Conservation (phyloP, 768 basidiomycete species). For the Crepidotus variabilis region DNA sequence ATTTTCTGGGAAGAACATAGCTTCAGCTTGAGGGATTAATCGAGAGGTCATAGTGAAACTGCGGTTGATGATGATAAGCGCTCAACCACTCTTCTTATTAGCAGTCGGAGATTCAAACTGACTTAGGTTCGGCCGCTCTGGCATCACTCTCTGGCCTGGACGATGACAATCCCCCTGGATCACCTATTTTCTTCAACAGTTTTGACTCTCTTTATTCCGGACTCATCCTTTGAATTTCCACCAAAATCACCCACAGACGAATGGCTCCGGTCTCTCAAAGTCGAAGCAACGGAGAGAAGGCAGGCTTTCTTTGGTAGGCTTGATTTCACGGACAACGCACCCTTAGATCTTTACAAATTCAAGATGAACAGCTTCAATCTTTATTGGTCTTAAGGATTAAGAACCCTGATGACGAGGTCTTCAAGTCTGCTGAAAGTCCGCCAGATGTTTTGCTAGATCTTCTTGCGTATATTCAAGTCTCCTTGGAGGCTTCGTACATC, state of each 20-base stretch:
- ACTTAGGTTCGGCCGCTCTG: neutral
- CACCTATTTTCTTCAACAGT: constrained; percentile 56
- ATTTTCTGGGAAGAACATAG: neutral
- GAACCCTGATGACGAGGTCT: constrained; percentile 42
- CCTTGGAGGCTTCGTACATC: constrained; percentile 81
- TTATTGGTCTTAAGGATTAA: constrained; percentile 54
- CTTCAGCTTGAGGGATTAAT: neutral
- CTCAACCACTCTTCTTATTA: too few relatives aligned
- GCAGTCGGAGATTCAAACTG: neutral
- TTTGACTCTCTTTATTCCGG: constrained; percentile 63
- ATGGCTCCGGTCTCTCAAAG: constrained; percentile 51
- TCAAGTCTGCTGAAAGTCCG: constrained; percentile 33
- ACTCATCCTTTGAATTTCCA: constrained; percentile 61
- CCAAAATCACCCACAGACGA: constrained; percentile 39
- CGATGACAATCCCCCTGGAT: constrained; percentile 45
- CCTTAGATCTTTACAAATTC: constrained; percentile 19
- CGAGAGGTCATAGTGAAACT: neutral
- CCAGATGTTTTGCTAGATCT: constrained; percentile 53
- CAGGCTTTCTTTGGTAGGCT: constrained; percentile 74
- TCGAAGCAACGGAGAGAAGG: constrained; percentile 45
- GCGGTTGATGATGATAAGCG: neutral
- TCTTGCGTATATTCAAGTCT: constrained; percentile 68
- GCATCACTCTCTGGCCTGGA: neutral
- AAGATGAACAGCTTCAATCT: constrained; percentile 55
- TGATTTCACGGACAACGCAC: constrained; percentile 6